Evolutionary conservation across 768 basidiomycete genomes (phyloP), one percentile per base, ranked within the genome.

Genomic region (Trametes sanguinea): DNA sequence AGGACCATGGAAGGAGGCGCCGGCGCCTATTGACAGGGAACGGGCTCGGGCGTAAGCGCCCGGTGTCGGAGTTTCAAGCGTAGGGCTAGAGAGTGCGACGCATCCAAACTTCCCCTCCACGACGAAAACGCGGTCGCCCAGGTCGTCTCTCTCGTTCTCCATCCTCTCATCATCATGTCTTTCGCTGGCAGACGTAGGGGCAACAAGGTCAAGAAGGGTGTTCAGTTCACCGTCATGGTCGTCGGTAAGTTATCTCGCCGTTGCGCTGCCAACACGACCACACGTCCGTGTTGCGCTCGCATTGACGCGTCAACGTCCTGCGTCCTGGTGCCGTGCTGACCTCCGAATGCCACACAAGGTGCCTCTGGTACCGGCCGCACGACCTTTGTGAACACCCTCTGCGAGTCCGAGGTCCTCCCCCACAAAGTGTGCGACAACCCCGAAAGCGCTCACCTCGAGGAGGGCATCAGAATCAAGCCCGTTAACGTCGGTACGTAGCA

Each of bases 321-420:
- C 62, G 54, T 63, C 51, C 52, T 54, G 35, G 13, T 16, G 22
- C 53, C 22, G n/a, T 37, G 33, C 54, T 65, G 57, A 60, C 55
- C 9, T 46, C 10, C 35, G 13, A 2, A 5, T 32, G 40, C 8
- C 27, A 29, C 46, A 33, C 62, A 42, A 98, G 96, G 96, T 80
- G 92, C 95, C 61, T 97, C 95, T 76, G 96, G 96, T 47, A 96
- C 95, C 54, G 95, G 95, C 64, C 91, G 95, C 60, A 98, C 96
- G 60, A 99, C 96, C 60, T 98, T 99, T 71, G 94, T 99, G 74
- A 99, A 99, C 82, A 99, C 97, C 52, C 92, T 99, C 61, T 96
- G 95, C 82, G 96, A 99, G 80, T 89, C 90, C 39, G 92, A 95
- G 69, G 94, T 98, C 22, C 81, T 98, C 53, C 72, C 82, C 4